Base-by-base conservation (phyloP, 768 basidiomycete genomes). In the Kwoniella pini region DNA sequence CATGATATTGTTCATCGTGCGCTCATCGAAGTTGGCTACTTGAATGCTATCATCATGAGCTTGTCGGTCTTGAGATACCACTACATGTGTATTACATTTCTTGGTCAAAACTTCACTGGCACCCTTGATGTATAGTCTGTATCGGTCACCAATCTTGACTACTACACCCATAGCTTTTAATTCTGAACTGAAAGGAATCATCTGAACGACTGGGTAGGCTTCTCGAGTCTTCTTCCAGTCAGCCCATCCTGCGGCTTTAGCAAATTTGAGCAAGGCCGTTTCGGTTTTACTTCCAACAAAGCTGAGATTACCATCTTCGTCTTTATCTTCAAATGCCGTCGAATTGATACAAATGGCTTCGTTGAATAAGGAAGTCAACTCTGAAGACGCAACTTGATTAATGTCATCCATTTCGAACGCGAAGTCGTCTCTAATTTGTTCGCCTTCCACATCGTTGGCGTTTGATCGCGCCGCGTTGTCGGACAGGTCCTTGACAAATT, bases 261-360 rank as follows among this genome's bases (percentile, higher is more conserved):
- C 89, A 64, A 97, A 91, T 67, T 85, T 83, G 15, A 98, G 82
- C 17, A 98, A 82, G 1, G 94, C 93, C 1, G 89, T 91, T 81
- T 97, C 95, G 1, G 95, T 98, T 83, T 98, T 98, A 81, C 85
- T 89, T 11, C 95, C 95, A 48, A 96, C 82, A 73, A 97, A 93
- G 3, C 64, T 75, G 49, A 77, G 68, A 65, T 85, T 80, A 27
- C 84, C 85, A 51, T 85, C 85, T 11, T 84, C 80, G 69, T 93
- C 91, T 42, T 71, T 75, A 52, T 80, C 80, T 80, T 95, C 88
- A 77, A 97, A 97, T 11, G 95, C 95, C 6, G 94, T 96, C 2
- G 91, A 92, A 79, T 97, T 97, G 77, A 94, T 80, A 17, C 90
- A 86, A 65, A 98, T 89, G 3, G 91, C 85, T 40, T 87, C 85